Evolutionary conservation across 352 stramenopile genomes (phyloP), one percentile per base, ranked within the genome.

Genomic region (Aphanomyces astaci): DNA sequence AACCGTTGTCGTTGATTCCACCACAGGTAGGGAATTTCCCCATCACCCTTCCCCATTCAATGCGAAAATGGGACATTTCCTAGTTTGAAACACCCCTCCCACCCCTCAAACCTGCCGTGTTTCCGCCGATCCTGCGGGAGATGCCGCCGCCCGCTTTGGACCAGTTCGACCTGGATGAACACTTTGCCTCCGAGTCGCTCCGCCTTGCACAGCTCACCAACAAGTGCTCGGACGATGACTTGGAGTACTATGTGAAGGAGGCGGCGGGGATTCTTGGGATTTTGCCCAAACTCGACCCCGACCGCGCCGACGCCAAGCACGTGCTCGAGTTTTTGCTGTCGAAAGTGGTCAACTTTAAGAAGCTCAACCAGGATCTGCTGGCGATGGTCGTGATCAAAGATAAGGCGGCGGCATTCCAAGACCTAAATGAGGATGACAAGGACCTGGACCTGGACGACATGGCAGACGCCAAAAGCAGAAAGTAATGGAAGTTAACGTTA

Each of bases 121-220:
- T 98, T 64, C 87, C 89, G n/a, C 95, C 95, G 22, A 86, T 87
- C 25, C 78, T 98, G 54, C 85, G 89, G 19, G 91, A 98, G 62
- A 87, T 81, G 10, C 90, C 88, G 27, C 80, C 91, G 9, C 95
- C 96, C 4, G 89, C 91, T 36, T 75, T 98, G 30, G 96, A 98
- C 64, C 90, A 98, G 67, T 98, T 98, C 71, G 93, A 98, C 81
- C 81, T 98, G 19, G 96, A 98, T 73, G 96, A 98, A 73, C 92
- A 98, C 73, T 98, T 98, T 72, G 92, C 94, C 13, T 95, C 88
- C 70, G 87, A 97, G 66, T 84, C 82, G 17, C 75, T 97, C 40
- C 87, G 94, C 17, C 80, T 98, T 33, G 92, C 92, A 1, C 91
- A 98, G 74, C 88, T 98, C 51, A 97, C 90, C 10, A 98, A 98